These are phyloP conservation scores for Tolypocladium inflatum DNA, from an alignment of 2,329 filamentous ascomycete species.

Conservation along the genomic window DNA sequence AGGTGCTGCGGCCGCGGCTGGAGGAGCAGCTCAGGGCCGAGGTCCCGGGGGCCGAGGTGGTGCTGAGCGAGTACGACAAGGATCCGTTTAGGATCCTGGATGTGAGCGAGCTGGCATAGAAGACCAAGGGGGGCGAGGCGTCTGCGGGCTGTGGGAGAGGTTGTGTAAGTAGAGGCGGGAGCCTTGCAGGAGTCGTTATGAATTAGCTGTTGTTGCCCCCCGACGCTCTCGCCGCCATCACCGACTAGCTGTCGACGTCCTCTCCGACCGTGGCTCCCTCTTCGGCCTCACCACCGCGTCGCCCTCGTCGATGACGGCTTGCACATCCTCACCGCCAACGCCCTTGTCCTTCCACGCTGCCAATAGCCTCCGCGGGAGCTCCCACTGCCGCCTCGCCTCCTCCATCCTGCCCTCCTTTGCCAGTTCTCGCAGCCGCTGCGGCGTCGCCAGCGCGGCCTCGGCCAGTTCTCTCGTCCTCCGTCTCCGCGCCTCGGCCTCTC, in stretches of 20 bases:
- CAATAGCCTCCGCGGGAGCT: constrained; percentile 40
- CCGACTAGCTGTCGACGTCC: constrained; percentile 9
- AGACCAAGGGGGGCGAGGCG: not conserved
- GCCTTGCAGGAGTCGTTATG: not conserved
- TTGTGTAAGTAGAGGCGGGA: not conserved
- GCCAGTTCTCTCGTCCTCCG: constrained; percentile 46
- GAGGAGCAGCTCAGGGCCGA: constrained; percentile 45
- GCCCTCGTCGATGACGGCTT: constrained; percentile 43
- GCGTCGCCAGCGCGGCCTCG: constrained; percentile 51
- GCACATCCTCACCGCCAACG: constrained; percentile 44
- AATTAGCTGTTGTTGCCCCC: not conserved
- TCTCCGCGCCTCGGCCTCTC: constrained; percentile 20
- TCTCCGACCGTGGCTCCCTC: constrained; percentile 7
- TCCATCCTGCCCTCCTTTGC: constrained; percentile 49
- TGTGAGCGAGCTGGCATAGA: constrained; percentile 26
- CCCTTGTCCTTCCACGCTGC: constrained; percentile 44
- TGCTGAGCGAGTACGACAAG: constrained; percentile 69
- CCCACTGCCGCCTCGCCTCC: constrained; percentile 51
- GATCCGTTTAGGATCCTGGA: constrained; percentile 81
- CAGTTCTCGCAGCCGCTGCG: constrained; percentile 47
- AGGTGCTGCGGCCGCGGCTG: constrained; percentile 60
- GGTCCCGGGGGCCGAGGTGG: constrained; percentile 45
- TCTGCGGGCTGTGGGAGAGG: not conserved
- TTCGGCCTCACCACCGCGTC: constrained; percentile 34
- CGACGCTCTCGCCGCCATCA: not conserved